Evolutionary conservation across 257 asterid species (phyloP).

Genomic region (Euphrasia confusa): DNA sequence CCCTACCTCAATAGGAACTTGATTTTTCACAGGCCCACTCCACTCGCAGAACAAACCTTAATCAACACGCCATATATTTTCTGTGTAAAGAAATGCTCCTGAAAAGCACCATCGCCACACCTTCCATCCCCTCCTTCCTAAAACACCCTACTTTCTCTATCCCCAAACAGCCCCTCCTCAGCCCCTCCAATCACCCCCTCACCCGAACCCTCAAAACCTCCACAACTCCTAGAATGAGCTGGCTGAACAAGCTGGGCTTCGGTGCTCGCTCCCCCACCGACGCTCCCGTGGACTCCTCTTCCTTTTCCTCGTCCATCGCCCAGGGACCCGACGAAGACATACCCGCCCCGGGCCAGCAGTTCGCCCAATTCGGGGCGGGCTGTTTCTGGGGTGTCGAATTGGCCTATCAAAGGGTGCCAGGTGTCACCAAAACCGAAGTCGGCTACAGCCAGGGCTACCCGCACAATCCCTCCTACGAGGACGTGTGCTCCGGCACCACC

Average conservation of each 20-base stretch:
- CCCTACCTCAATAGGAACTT: background rate
- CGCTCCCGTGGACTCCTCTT: constrained; percentile 32
- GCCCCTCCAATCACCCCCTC: constrained; percentile 31
- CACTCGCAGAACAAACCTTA: background rate
- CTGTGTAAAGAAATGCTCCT: constrained; percentile 38
- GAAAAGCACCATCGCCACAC: constrained; percentile 31
- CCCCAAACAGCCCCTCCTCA: constrained; percentile 30
- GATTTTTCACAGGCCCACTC: background rate
- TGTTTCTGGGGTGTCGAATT: constrained; percentile 99
- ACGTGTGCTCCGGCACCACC: constrained; percentile 68
- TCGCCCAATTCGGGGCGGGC: constrained; percentile 92
- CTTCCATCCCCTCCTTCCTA: constrained; percentile 35
- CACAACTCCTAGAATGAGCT: constrained; percentile 51
- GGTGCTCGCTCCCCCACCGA: constrained; percentile 54
- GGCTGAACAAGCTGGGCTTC: constrained; percentile 75
- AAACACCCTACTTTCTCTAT: constrained; percentile 29
- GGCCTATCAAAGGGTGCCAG: constrained; percentile 82
- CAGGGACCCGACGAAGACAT: constrained; percentile 74
- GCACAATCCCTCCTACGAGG: constrained; percentile 76
- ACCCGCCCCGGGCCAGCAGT: constrained; percentile 71
- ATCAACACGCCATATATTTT: constrained; percentile 29
- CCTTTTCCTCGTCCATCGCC: constrained; percentile 37
- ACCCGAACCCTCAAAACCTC: constrained; percentile 26
- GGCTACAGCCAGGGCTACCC: constrained; percentile 76
- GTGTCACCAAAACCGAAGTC: constrained; percentile 77